Conservation (phyloP, 352 stramenopile species). For the Phytopythium ostracodes region DNA sequence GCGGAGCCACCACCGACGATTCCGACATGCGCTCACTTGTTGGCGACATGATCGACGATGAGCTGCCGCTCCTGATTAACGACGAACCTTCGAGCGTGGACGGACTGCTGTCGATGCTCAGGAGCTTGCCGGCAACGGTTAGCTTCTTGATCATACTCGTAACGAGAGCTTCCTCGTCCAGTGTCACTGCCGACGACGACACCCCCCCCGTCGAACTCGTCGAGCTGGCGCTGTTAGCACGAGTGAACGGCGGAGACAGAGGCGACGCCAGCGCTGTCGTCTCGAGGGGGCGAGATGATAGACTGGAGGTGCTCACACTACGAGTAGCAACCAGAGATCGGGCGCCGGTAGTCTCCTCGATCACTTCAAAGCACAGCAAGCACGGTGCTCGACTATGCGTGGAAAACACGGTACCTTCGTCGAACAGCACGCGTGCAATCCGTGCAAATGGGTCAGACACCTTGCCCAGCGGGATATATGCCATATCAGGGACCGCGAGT, state of each 20-base stretch:
- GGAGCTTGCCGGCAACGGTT: slow-evolving; percentile 58
- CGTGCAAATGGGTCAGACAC: slow-evolving; percentile 67
- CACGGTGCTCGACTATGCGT: slow-evolving; percentile 71
- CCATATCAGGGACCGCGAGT: slow-evolving; percentile 59
- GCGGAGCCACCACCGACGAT: not conserved
- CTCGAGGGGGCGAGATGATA: not conserved
- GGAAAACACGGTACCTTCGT: slow-evolving; percentile 82
- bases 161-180: slow-evolving; percentile 46
- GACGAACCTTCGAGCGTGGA: slow-evolving; percentile 14
- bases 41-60: not conserved
- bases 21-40: slow-evolving; percentile 4
- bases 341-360: slow-evolving; percentile 50
- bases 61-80: slow-evolving; percentile 7
- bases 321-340: not conserved
- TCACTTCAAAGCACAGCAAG: slow-evolving; percentile 75
- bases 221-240: slow-evolving; percentile 11
- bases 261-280: not conserved
- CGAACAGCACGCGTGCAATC: slow-evolving; percentile 55
- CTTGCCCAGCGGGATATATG: slow-evolving; percentile 68
- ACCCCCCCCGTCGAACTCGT: slow-evolving; percentile 14
- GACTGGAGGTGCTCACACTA: not conserved
- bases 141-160: slow-evolving; percentile 46
- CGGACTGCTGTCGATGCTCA: slow-evolving; percentile 28
- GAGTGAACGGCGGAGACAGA: not conserved
- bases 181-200: slow-evolving; percentile 13